phyloP scores from a whole-genome alignment of 2,329 filamentous ascomycete species.

The Ilyonectria mors-panacis region DNA sequence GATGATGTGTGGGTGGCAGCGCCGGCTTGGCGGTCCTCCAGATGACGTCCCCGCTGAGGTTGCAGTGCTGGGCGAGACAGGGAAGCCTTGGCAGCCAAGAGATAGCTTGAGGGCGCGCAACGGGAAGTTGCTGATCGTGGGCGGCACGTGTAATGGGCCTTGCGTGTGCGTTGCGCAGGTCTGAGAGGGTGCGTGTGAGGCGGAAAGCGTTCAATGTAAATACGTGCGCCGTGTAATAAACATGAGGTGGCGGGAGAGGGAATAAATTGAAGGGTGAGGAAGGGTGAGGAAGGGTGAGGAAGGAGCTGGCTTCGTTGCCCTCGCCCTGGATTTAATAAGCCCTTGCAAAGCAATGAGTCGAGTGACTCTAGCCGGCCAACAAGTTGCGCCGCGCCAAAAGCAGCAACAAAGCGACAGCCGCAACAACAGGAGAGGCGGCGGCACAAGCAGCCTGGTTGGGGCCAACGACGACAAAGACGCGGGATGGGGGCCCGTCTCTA shows the following conservation, averaged over 20 bases:
- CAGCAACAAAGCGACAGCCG: slow-evolving; percentile 19
- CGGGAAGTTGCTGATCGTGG: slow-evolving; percentile 9
- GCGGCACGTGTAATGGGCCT: slow-evolving; percentile 16
- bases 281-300: slow-evolving; percentile 9
- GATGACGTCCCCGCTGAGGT: slow-evolving; percentile 47
- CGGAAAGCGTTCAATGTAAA: background rate
- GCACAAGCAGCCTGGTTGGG: slow-evolving; percentile 34
- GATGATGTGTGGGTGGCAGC: slow-evolving; percentile 31
- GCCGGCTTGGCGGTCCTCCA: slow-evolving; percentile 40
- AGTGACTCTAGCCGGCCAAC: background rate
- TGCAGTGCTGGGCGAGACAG: slow-evolving; percentile 22
- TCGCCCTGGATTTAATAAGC: slow-evolving; percentile 18
- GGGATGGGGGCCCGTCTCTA: slow-evolving; percentile 41
- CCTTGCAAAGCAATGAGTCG: slow-evolving; percentile 22
- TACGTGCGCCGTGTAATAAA: background rate
- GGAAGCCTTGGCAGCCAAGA: slow-evolving; percentile 23
- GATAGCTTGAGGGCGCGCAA: slow-evolving; percentile 10
- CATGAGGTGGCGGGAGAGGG: slow-evolving; percentile 9
- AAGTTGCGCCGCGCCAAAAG: slow-evolving; percentile 5
- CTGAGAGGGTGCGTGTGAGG: background rate
- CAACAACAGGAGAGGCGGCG: slow-evolving; percentile 28
- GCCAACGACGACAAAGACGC: slow-evolving; percentile 45
- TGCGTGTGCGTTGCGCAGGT: background rate
- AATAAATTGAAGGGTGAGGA: slow-evolving; percentile 24
- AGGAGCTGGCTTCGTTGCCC: slow-evolving; percentile 6